Conservation (phyloP, 2,329 filamentous ascomycete genomes). For the Aspergillus carbonarius region DNA sequence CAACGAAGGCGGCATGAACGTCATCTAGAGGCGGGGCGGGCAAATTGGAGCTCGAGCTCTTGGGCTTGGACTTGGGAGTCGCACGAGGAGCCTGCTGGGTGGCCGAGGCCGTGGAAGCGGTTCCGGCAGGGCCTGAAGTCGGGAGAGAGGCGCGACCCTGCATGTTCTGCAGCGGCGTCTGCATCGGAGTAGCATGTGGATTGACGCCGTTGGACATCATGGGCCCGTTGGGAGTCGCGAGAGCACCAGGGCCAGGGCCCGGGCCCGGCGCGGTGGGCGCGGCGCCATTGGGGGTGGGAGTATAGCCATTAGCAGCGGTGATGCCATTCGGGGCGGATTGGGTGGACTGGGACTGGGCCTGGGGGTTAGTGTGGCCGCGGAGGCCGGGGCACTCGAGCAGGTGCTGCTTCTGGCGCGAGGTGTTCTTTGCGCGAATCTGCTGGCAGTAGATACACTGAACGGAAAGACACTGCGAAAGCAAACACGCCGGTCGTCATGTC, state of each 20-base stretch:
- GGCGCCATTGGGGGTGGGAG: slow-evolving; percentile 42
- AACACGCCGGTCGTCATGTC: slow-evolving; percentile 29
- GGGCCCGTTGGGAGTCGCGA: slow-evolving; percentile 44
- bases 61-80: slow-evolving; percentile 41
- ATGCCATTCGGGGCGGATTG: slow-evolving; percentile 42
- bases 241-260: slow-evolving; percentile 32
- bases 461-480: slow-evolving; percentile 46
- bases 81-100: slow-evolving; percentile 34
- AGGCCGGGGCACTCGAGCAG: slow-evolving; percentile 51
- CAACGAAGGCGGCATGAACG: slow-evolving; percentile 51
- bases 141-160: slow-evolving; percentile 42
- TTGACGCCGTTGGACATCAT: slow-evolving; percentile 48
- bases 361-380: slow-evolving; percentile 46
- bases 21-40: slow-evolving; percentile 50
- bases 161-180: slow-evolving; percentile 42
- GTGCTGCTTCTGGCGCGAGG: slow-evolving; percentile 53
- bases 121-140: slow-evolving; percentile 36
- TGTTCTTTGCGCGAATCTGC: slow-evolving; percentile 54
- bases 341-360: slow-evolving; percentile 41
- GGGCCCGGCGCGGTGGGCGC: slow-evolving; percentile 33
- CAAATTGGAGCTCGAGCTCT: slow-evolving; percentile 40
- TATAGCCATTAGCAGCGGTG: slow-evolving; percentile 43
- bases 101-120: slow-evolving; percentile 30
- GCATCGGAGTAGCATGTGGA: slow-evolving; percentile 44
- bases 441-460: slow-evolving; percentile 56